Evolutionary conservation across 1,284 basidiomycete genomes (phyloP).

Genomic region (Rhodotorula sp.): DNA sequence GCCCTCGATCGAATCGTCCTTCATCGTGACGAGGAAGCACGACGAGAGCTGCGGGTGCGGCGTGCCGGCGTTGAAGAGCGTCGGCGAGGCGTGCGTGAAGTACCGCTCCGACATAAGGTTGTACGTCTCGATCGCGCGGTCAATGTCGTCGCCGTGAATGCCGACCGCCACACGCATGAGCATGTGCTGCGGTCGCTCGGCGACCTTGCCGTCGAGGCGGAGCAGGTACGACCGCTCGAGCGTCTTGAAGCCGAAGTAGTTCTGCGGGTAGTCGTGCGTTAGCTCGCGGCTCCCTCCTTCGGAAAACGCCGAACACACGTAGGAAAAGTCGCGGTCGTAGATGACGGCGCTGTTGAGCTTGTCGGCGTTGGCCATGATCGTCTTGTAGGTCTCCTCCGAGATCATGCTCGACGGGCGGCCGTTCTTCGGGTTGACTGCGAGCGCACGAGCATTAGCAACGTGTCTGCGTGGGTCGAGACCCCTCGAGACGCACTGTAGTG

Average conservation of each 20-base stretch:
- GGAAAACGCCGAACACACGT: constrained; percentile 58
- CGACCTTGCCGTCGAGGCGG: constrained; percentile 88
- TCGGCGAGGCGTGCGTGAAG: constrained; percentile 98
- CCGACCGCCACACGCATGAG: constrained; percentile 99
- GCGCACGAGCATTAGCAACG: background rate
- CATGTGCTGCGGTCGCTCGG: constrained; percentile 98
- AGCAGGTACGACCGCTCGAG: constrained; percentile 97
- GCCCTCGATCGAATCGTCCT: constrained; percentile 98
- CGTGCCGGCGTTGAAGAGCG: constrained; percentile 97
- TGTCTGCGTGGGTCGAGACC: background rate
- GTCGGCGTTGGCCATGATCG: constrained; percentile 79
- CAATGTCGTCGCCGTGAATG: constrained; percentile 88
- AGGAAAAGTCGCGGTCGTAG: constrained; percentile 97
- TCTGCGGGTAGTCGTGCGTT: constrained; percentile 52
- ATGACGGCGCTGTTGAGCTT: constrained; percentile 91
- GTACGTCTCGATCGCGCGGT: constrained; percentile 80
- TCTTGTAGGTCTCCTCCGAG: constrained; percentile 78
- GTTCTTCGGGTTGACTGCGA: constrained; percentile 93
- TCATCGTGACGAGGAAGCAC: constrained; percentile 98
- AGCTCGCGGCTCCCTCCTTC: background rate
- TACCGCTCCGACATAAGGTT: constrained; percentile 84
- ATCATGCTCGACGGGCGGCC: constrained; percentile 85
- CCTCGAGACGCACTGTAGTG: constrained; percentile 64
- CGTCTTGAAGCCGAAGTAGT: constrained; percentile 95
- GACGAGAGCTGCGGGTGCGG: constrained; percentile 93